Conservation (phyloP, 805 yeast species). For the Saccharomycopsis fibuligera region DNA sequence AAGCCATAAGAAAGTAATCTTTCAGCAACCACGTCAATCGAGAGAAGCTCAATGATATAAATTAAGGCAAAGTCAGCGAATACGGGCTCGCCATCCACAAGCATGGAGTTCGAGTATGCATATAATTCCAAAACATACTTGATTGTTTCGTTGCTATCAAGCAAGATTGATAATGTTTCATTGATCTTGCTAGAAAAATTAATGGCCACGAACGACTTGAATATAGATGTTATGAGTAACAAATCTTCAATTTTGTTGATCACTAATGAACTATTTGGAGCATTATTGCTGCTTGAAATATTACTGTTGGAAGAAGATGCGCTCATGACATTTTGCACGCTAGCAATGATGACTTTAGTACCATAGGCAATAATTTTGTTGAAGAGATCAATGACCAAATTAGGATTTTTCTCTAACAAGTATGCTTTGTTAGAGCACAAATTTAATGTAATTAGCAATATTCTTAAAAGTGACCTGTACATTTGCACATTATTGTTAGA, state of each 20-base stretch:
- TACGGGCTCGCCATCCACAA: conserved; percentile 54
- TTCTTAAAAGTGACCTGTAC: conserved; percentile 58
- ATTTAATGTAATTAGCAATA: conserved; percentile 42
- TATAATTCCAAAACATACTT: conserved; percentile 58
- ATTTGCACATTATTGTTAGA: conserved; percentile 33
- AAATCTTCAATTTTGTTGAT: conserved; percentile 58
- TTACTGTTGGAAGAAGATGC: conserved; percentile 21
- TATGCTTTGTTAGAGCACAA: conserved; percentile 37
- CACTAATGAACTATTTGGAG: conserved; percentile 21
- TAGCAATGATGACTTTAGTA: conserved; percentile 49
- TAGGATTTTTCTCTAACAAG: conserved; percentile 42
- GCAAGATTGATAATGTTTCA: conserved; percentile 42
- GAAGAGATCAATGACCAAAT: conserved; percentile 50
- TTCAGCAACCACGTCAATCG: conserved; percentile 58
- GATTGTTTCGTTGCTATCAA: conserved; percentile 55
- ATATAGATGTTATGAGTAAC: conserved; percentile 53
- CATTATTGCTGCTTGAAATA: not conserved
- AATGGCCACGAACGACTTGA: conserved; percentile 48
- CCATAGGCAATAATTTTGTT: conserved; percentile 62
- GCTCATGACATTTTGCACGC: conserved; percentile 49
- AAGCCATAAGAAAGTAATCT: conserved; percentile 58
- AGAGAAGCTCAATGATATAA: conserved; percentile 62
- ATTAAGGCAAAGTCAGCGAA: conserved; percentile 68
- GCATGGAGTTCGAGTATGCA: conserved; percentile 58
- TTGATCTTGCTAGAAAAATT: conserved; percentile 43